phyloP scores from a whole-genome alignment of 2,329 filamentous ascomycete species.

The Emergomyces pasteurianus region DNA sequence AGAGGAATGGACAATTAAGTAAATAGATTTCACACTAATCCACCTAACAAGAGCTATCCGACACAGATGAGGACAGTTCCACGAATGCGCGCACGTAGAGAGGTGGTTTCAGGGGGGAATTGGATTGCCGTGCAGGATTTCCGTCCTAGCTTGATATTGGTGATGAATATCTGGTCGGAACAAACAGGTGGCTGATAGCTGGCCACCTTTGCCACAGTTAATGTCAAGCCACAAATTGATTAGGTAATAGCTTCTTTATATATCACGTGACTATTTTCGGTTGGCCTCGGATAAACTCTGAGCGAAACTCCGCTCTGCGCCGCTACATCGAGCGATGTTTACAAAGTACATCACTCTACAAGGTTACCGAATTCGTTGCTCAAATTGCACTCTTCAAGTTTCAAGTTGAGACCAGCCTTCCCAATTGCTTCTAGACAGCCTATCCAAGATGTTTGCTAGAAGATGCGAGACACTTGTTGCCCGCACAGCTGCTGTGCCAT shows the following conservation, averaged over 20 bases:
- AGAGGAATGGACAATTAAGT: not conserved
- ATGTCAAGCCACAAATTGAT: not conserved
- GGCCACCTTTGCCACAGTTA: not conserved
- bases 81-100: not conserved
- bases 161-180: not conserved
- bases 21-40: not conserved
- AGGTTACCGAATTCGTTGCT: not conserved
- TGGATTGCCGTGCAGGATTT: not conserved
- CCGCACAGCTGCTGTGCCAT: slow-evolving; percentile 36
- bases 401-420: not conserved
- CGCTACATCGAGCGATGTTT: no score
- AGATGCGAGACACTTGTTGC: slow-evolving; percentile 50
- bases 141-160: not conserved
- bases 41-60: not conserved
- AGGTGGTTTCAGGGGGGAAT: not conserved
- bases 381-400: not conserved
- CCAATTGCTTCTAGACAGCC: slow-evolving; percentile 37
- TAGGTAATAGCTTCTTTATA: no score
- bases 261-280: slow-evolving; percentile 11
- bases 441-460: slow-evolving; percentile 26
- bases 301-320: not conserved
- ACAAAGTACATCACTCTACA: no score
- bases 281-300: slow-evolving; percentile 16
- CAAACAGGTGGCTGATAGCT: not conserved
- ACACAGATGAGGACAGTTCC: not conserved